Evolutionary conservation across 2,329 filamentous ascomycete genomes (phyloP), one percentile per base, ranked within the genome.

Genomic region (Ophiocordyceps sinensis): DNA sequence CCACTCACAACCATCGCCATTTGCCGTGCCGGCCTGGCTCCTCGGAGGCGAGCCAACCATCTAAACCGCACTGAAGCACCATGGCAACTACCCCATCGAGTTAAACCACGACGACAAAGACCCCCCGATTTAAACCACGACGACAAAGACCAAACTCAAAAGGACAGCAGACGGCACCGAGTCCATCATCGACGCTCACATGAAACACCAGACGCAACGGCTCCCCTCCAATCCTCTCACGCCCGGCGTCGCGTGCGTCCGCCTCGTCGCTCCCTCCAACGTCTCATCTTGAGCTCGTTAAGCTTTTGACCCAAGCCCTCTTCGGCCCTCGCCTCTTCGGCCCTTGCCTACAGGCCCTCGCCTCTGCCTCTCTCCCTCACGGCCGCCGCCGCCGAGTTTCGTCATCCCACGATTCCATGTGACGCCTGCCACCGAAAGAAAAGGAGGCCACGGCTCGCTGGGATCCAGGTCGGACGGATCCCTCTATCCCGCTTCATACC

Each of bases 381-480:
- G 15, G 31, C 31, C 31, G 31, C 31, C n/a, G 14, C 31, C 13
- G 14, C 19, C 23, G 28, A 28, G 37, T 39, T 39, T 39, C 37
- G 32, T 30, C 7, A 13, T 39, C 37, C 23, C 28, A 31, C 28
- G 28, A 13, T 31, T 19, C 37, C 37, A 39, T 39, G 37, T 39
- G 29, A 39, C 37, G 37, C 28, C 29, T 32, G 29, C 13, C 28
- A 32, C 29, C 9, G 14, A 15, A 13, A 26, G 30, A 30, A 29
- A 21, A 28, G 37, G 37, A 21, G 30, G 37, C 36, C n/a, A 15
- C 21, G 21, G 36, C 36, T 34, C 17, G n/a, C 14, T 34, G 32
- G 32, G 32, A 39, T 31, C 37, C 30, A 39, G 37, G 37, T 39
- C 37, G 37, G 37, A 39, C 37, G 28, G 37, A 39, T 39, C 17